Base-by-base conservation (phyloP, 2,329 filamentous ascomycete genomes). In the Pyrenophora tritici-repentis region DNA sequence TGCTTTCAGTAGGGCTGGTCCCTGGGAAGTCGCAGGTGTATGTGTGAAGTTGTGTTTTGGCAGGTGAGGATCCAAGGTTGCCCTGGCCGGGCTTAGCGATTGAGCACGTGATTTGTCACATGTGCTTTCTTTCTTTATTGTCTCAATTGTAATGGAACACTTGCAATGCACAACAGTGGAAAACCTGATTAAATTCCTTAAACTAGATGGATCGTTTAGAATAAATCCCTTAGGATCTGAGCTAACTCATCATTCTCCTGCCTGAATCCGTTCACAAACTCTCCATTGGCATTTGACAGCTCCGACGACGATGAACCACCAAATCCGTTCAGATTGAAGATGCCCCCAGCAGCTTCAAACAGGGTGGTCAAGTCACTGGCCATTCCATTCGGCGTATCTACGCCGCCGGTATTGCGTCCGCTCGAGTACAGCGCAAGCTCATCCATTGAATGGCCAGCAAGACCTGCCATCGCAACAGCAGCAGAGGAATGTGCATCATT, bases 401-500 rank as follows among this genome's bases (percentile, higher is more conserved):
- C 47, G 4, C 56, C 54, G 9, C 46, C 48, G 9, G 73, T 72
- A 53, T 70, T 73, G 13, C 63, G 59, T 33, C 75, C 68, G 29
- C 68, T 71, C 6, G 65, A 63, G 39, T 80, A 84, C 17, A 83
- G 65, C 0, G 81, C 76, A 51, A 83, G 70, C 49, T 83, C 80
- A 50, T 86, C 82, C 13, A 86, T 81, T 22, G 80, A 78, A 63
- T 86, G 83, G 5, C 84, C 84, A 2, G 84, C 84, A 14, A 87
- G 73, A 1, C 83, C 84, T 8, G 84, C 84, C 85, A 87, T 86
- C 7, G 84, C 84, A 4, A 86, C 81, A 1, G 85, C 84, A 3
- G 84, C 84, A 17, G 79, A 81, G 2, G 83, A 85, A 63, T 84
- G 83, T 13, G 83, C 78, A 55, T 86, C 84, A 16, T 75, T 72